Percentiles rank a stretch among this genome's conserved stretches.
Conservation (phyloP, 768 basidiomycete species). For the Tremella fuciformis region DNA sequence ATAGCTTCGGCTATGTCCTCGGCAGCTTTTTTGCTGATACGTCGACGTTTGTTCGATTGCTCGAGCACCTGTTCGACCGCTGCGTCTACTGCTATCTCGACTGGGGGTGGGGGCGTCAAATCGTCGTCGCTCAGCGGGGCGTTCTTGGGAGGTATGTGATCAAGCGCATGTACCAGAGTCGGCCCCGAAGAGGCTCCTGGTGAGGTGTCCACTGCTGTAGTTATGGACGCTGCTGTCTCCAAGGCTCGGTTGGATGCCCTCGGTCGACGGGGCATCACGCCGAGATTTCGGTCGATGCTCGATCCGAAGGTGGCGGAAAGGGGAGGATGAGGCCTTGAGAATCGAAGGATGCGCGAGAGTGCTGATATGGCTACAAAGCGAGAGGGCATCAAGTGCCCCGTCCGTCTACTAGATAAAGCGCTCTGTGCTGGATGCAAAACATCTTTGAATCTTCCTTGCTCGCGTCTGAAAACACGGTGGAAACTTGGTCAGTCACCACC, state of each 20-base stretch:
- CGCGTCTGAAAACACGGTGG: no score
- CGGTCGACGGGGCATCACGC: neutral
- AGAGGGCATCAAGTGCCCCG: no score
- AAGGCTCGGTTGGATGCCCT: neutral
- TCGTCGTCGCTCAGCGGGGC: constrained; percentile 16
- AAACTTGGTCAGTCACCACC: no score
- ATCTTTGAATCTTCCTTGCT: no score
- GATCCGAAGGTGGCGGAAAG: no score
- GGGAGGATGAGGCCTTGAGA: no score
- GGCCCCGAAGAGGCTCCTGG: constrained; percentile 1
- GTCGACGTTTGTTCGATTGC: neutral
- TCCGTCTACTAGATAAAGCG: no score
- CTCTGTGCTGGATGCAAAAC: no score
- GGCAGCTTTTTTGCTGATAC: neutral
- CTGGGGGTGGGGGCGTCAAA: constrained; percentile 18
- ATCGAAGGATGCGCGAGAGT: no score
- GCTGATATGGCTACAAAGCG: no score
- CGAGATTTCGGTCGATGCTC: no score
- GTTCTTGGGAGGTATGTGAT: constrained; percentile 27
- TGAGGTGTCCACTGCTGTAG: neutral
- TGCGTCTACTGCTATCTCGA: constrained; percentile 3
- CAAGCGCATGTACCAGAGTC: constrained; percentile 31
- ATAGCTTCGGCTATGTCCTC: neutral
- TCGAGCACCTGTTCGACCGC: neutral
- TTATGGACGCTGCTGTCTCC: neutral